phyloP scores from a whole-genome alignment of 2,329 filamentous ascomycete genomes.

The Arthrobotrys sphaeroides region DNA sequence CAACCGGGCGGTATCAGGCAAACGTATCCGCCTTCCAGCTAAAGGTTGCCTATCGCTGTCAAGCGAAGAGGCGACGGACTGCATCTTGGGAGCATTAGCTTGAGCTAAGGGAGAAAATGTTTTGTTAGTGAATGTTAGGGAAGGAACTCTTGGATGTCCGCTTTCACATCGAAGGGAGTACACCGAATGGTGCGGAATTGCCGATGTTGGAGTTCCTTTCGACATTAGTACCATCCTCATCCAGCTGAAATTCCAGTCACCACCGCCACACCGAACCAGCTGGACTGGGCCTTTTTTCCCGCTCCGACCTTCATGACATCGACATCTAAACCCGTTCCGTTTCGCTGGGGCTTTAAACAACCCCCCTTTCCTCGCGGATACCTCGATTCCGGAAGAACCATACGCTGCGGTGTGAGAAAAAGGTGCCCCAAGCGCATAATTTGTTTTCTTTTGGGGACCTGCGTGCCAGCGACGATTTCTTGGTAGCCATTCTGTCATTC shows the following conservation, averaged over 20 bases:
- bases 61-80: conserved; percentile 19
- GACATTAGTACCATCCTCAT: conserved; percentile 38
- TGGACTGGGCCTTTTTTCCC: conserved; percentile 21
- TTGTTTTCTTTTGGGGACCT: conserved; percentile 9
- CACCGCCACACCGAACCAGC: conserved; percentile 42
- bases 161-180: conserved; percentile 23
- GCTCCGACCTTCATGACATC: conserved; percentile 26
- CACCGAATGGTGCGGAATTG: conserved; percentile 42
- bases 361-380: conserved; percentile 10
- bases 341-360: conserved; percentile 7
- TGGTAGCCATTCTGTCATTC: conserved; percentile 33
- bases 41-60: conserved; percentile 40
- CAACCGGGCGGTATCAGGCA: conserved; percentile 36
- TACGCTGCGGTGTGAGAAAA: conserved; percentile 13
- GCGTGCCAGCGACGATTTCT: conserved; percentile 10
- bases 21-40: conserved; percentile 32
- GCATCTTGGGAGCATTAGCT: conserved; percentile 16
- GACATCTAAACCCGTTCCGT: conserved; percentile 45
- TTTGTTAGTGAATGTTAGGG: conserved; percentile 10
- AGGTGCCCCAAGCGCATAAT: background rate
- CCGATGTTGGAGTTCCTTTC: conserved; percentile 37
- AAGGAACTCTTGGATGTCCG: conserved; percentile 30
- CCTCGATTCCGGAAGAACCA: conserved; percentile 10
- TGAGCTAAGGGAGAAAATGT: conserved; percentile 18
- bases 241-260: conserved; percentile 51